Base-by-base conservation (phyloP, 345 rosid species). In the Kernera saxatilis region DNA sequence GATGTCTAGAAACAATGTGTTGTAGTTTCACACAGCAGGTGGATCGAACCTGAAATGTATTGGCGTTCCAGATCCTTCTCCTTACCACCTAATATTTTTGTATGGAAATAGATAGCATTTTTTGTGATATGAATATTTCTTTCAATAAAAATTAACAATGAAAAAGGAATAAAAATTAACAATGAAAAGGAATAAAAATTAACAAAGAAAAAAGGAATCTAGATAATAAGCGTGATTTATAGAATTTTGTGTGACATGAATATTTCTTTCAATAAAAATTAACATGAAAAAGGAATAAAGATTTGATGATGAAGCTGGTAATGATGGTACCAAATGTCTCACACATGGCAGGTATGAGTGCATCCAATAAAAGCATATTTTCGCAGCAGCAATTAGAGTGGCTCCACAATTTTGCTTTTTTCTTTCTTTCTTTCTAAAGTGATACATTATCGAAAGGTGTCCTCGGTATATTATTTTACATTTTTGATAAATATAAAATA, bases 301-400 rank as follows among this genome's bases (percentile, higher is more conserved):
- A 61, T 43, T 41, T 68, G 74, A 46, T 62, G 65, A 74, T 52
- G 64, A 75, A 67, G 73, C 62, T 67, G 39, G 50, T 62, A 61
- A 69, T 75, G 79, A 75, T 75, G 74, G 52, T 69, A 69, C 70
- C 66, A 69, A 51, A 53, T 75, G 70, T 63, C 79, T 61, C 52
- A 69, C 79, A 69, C 66, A 76, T 76, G 79, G 63, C 66, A 69
- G 60, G 66, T 74, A 69, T 53, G 79, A 76, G 74, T 76, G 75
- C 70, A 69, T 46, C 64, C 74, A 62, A 53, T 43, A 13, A 75
- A 68, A 61, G 74, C 52, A 21, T 61, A 13, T 39, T 59, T 25
- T 36, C 35, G 50, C 33, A 52, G 64, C 41, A 61, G 50, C 56
- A 75, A 68, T 68, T 62, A 69, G 69, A 69, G 41, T 75, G 79